Percentiles rank a stretch among this genome's conserved stretches.
These are phyloP conservation scores for Selaginella moellendorffii DNA, from an alignment of 75 land plant species.

Conservation along the genomic window DNA sequence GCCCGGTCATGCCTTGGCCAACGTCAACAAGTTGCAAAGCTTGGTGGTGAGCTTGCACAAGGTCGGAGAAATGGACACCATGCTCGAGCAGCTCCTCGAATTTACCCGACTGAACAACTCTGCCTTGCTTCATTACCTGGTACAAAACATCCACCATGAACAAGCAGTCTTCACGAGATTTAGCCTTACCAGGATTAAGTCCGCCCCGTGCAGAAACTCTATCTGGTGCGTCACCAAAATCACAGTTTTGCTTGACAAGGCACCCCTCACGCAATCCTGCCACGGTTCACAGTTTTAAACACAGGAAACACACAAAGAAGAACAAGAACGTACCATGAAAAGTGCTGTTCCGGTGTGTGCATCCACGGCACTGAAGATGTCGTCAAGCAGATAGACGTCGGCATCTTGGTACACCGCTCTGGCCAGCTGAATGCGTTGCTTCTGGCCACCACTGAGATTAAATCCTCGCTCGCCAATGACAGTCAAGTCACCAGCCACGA, in stretches of 20 bases:
- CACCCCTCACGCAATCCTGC: constrained; percentile 70
- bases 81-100: constrained; percentile 42
- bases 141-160: not conserved
- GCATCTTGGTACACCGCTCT: constrained; percentile 45
- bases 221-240: constrained; percentile 90
- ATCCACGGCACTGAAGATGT: constrained; percentile 85
- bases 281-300: no score
- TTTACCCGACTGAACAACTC: constrained; percentile 45
- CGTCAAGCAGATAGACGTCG: constrained; percentile 50
- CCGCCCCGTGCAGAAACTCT: constrained; percentile 52
- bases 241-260: constrained; percentile 48
- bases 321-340: constrained; percentile 44
- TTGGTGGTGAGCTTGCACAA: constrained; percentile 50
- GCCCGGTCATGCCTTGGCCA: constrained; percentile 11
- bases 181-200: constrained; percentile 45
- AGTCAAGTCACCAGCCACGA: constrained; percentile 47
- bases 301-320: not conserved
- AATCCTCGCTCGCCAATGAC: constrained; percentile 50
- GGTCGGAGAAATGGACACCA: constrained; percentile 49
- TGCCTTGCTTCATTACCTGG: constrained; percentile 60
- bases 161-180: not conserved
- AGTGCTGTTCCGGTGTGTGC: constrained; percentile 66
- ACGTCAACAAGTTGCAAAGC: constrained; percentile 28
- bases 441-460: constrained; percentile 57
- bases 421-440: constrained; percentile 48